phyloP scores from a whole-genome alignment of 176 grass and related monocot genomes.

The Aechmea fasciata region DNA sequence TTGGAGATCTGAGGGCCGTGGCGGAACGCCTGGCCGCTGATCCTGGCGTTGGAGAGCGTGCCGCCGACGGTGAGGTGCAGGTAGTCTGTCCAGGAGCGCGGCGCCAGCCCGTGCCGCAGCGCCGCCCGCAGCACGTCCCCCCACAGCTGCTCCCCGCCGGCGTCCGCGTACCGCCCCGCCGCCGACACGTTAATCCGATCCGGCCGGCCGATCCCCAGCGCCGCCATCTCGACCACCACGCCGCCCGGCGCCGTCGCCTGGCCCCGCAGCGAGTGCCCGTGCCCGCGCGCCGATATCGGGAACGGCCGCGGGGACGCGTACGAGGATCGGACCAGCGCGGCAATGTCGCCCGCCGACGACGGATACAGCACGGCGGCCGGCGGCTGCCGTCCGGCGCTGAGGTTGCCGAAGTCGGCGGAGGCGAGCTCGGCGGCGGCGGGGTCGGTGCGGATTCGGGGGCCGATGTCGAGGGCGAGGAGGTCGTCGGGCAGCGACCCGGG shows the following conservation, averaged over 20 bases:
- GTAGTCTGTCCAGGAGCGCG: conserved; percentile 50
- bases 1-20: conserved; percentile 69
- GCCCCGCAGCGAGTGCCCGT: conserved; percentile 44
- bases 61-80: conserved; percentile 50
- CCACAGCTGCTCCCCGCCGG: conserved; percentile 56
- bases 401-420: conserved; percentile 47
- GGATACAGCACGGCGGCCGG: conserved; percentile 50
- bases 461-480: conserved; percentile 26
- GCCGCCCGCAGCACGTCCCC: conserved; percentile 38
- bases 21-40: conserved; percentile 61
- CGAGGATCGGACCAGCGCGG: conserved; percentile 36
- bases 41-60: conserved; percentile 70
- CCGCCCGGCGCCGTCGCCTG: conserved; percentile 38
- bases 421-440: conserved; percentile 1
- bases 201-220: conserved; percentile 3
- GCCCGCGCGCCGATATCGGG: conserved; percentile 38
- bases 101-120: conserved; percentile 35
- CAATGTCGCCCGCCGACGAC: conserved; percentile 40
- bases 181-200: conserved; percentile 29
- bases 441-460: conserved; percentile 33
- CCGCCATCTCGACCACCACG: conserved; percentile 46
- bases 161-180: conserved; percentile 24
- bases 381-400: not conserved
- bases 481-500: conserved; percentile 1
- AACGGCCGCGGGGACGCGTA: conserved; percentile 24